A percentile compares a stretch with the other conserved stretches of the same genome.
Evolutionary conservation across 176 grass and related monocot species (phyloP).

Genomic region (Eragrostis curvula): DNA sequence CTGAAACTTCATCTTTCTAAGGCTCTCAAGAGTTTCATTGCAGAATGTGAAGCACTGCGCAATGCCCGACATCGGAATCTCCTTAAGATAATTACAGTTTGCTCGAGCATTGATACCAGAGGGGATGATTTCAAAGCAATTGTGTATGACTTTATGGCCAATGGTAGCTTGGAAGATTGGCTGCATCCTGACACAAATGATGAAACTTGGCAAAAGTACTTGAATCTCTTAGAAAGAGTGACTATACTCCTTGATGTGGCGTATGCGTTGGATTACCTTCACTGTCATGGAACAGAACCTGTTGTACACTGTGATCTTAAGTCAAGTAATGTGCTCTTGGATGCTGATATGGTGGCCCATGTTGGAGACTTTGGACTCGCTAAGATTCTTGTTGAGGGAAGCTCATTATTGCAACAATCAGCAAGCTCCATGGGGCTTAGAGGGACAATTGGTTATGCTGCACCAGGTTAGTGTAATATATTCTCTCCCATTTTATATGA

Average conservation of each 20-base stretch:
- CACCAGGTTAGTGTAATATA: neutral
- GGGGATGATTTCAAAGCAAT: slow-evolving; percentile 54
- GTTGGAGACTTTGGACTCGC: slow-evolving; percentile 25
- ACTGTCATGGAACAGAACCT: neutral
- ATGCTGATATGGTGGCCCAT: slow-evolving; percentile 23
- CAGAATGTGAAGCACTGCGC: slow-evolving; percentile 42
- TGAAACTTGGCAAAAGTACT: neutral
- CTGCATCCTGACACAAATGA: neutral
- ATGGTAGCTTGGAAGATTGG: slow-evolving; percentile 42
- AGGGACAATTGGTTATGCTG: slow-evolving; percentile 40
- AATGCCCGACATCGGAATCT: slow-evolving; percentile 34
- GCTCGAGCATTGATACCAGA: slow-evolving; percentile 35
- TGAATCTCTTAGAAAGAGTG: neutral
- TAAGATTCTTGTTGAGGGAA: neutral
- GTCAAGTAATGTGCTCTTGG: slow-evolving; percentile 24
- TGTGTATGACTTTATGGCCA: slow-evolving; percentile 34
- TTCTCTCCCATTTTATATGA: too few species aligned
- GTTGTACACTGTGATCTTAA: slow-evolving; percentile 34
- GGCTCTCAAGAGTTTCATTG: slow-evolving; percentile 28
- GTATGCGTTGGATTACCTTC: slow-evolving; percentile 26
- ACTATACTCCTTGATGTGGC: slow-evolving; percentile 39
- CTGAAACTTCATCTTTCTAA: slow-evolving; percentile 19
- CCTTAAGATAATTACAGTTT: slow-evolving; percentile 28
- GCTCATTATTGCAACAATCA: neutral
- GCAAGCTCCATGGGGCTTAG: neutral